Base-by-base conservation (phyloP, 495 filamentous ascomycete species). In the Annulohypoxylon bovei region DNA sequence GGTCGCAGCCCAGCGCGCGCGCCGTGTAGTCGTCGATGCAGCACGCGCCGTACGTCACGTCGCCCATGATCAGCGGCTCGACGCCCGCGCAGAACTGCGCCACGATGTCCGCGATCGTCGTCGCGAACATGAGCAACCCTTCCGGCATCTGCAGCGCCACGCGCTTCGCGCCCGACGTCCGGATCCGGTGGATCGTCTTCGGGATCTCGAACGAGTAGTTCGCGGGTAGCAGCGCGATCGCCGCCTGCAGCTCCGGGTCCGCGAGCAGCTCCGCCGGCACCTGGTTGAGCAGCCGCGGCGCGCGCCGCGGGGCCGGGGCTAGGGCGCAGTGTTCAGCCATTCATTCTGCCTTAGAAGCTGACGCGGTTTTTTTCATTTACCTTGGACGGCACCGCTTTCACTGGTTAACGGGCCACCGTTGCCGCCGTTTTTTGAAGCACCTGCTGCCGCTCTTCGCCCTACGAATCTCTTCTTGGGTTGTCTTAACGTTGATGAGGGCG, bases 21-120 rank as follows among this genome's bases (percentile, higher is more conserved):
- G 95, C 95, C 0, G 95, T 98, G 80, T 95, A 99, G 81, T 99
- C 95, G 76, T 99, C 95, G 67, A 99, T 98, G 75, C 95, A 99
- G 83, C 95, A 99, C 2, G 95, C 95, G 49, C 95, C 95, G 81
- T 99, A 99, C 0, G 95, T 99, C 25, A 99, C 95, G 72, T 99
- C 95, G 54, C 96, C 95, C 95, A 99, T 98, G 77, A 99, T 98
- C 14, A 98, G 82, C 0, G 96, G 98, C 74, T 95, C 91, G 40
- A 89, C 90, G 3, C 92, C 93, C 0, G 93, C 89, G 78, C 95
- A 99, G 83, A 99, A 99, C 68, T 91, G 89, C 9, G 92, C 93
- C 33, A 99, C 83, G 79, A 98, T 99, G 80, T 99, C 95, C 3
- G 96, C 96, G 61, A 99, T 97, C 16, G 95, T 98, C 47, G 95